Percentiles rank a stretch among this genome's conserved stretches.
Conservation (phyloP, 108 stramenopile species). For the Aurantiochytrium sp. region DNA sequence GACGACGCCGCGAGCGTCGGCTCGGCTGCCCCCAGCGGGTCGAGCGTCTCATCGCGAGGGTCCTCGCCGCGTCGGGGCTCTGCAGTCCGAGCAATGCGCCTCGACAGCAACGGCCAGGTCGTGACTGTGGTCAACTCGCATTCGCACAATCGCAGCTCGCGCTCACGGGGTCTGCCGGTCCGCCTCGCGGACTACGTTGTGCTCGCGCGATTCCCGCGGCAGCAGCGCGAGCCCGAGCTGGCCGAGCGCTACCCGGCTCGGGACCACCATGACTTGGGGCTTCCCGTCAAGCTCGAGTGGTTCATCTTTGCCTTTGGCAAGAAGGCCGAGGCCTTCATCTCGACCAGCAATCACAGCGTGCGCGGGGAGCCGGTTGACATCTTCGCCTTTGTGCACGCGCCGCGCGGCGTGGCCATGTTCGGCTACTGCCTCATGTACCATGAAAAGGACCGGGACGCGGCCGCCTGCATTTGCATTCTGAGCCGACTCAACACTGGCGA, state of each 20-base stretch:
- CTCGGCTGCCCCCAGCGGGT: neutral
- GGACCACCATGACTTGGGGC: neutral
- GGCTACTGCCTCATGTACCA: conserved; percentile 18
- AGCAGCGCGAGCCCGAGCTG: neutral
- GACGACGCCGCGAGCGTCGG: neutral
- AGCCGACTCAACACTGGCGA: conserved; percentile 12
- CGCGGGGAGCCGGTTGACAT: neutral
- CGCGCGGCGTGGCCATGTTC: conserved; percentile 4
- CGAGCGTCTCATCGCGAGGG: neutral
- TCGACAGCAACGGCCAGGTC: neutral
- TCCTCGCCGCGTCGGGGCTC: neutral
- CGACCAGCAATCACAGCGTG: neutral
- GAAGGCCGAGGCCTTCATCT: neutral
- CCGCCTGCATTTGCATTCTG: neutral
- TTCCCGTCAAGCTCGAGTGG: conserved; percentile 21
- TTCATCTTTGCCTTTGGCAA: conserved; percentile 18
- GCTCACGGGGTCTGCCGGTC: neutral
- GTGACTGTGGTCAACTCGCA: neutral
- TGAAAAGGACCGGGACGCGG: neutral
- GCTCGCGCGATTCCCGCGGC: neutral
- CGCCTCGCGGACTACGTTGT: conserved; percentile 9
- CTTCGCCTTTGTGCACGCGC: conserved; percentile 14
- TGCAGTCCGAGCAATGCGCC: neutral
- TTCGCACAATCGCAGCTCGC: neutral
- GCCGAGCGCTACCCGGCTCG: neutral